Evolutionary conservation across 2,329 filamentous ascomycete genomes (phyloP).

Genomic region (Epichloe bromicola): DNA sequence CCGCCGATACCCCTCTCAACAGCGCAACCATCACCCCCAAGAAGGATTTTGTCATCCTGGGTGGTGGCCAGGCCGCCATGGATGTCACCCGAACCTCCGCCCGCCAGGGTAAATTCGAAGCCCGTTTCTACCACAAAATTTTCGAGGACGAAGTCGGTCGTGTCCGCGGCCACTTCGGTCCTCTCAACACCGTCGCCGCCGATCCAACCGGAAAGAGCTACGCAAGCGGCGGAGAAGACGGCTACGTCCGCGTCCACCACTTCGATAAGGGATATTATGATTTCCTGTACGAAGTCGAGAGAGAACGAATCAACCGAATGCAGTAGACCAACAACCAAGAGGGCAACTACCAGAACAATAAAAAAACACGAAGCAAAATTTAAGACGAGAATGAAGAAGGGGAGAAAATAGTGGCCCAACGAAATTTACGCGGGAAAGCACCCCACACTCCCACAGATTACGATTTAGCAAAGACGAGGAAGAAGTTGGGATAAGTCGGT

Average conservation of each 20-base stretch:
- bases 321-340: slow-evolving; percentile 14
- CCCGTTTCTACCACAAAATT: slow-evolving; percentile 98
- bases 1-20: slow-evolving; percentile 89
- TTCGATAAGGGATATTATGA: slow-evolving; percentile 99
- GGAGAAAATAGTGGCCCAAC: not conserved
- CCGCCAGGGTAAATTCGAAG: slow-evolving; percentile 97
- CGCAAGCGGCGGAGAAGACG: slow-evolving; percentile 92
- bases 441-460: not conserved
- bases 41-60: slow-evolving; percentile 96
- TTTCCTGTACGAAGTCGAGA: slow-evolving; percentile 97
- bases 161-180: slow-evolving; percentile 94
- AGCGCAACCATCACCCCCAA: slow-evolving; percentile 85
- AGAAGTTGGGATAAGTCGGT: not conserved
- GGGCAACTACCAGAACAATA: not conserved
- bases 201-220: slow-evolving; percentile 88
- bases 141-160: slow-evolving; percentile 98
- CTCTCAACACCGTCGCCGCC: slow-evolving; percentile 88
- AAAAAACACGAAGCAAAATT: not conserved
- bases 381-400: not conserved
- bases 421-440: not conserved
- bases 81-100: slow-evolving; percentile 92
- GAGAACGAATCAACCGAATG: slow-evolving; percentile 50
- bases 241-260: slow-evolving; percentile 95
- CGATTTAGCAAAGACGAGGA: not conserved
- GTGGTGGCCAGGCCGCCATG: slow-evolving; percentile 97